phyloP scores from a whole-genome alignment of 169 alveolate genomes.

The Eimeria praecox region DNA sequence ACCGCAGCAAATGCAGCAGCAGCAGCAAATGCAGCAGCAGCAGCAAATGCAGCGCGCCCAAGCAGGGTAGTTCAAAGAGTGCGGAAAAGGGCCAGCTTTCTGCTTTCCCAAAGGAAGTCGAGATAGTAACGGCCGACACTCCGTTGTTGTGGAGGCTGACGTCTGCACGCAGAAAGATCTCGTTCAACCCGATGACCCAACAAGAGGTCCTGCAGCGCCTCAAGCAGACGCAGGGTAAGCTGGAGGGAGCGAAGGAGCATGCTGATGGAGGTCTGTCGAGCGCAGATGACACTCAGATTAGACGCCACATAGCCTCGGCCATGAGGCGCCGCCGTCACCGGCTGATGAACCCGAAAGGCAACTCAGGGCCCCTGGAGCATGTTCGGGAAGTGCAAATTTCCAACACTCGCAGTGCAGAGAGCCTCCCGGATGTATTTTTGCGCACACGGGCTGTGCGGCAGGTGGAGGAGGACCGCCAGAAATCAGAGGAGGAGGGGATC shows the following conservation, averaged over 20 bases:
- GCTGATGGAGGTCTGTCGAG: not conserved
- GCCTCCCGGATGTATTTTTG: constrained; percentile 62
- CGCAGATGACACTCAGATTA: not conserved
- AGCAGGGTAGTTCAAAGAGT: not conserved
- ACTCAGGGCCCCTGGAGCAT: constrained; percentile 69
- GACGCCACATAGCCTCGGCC: constrained; percentile 58
- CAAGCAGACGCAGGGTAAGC: constrained; percentile 71
- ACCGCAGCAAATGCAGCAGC: constrained; percentile 65
- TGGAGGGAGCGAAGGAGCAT: constrained; percentile 46
- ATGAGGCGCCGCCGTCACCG: constrained; percentile 58
- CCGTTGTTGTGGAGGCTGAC: constrained; percentile 75
- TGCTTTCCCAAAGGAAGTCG: constrained; percentile 66
- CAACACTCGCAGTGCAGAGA: constrained; percentile 44
- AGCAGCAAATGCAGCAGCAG: constrained; percentile 53
- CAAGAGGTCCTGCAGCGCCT: constrained; percentile 79
- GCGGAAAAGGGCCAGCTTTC: constrained; percentile 53
- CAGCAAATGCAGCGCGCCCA: not conserved
- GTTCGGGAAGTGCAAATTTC: not conserved
- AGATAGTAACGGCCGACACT: constrained; percentile 71
- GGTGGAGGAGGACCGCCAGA: constrained; percentile 43
- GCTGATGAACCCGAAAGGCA: constrained; percentile 7
- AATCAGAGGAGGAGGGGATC: constrained; percentile 45
- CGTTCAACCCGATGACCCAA: constrained; percentile 73
- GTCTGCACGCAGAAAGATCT: constrained; percentile 73
- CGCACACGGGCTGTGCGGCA: constrained; percentile 33